A percentile compares a stretch with the other conserved stretches of the same genome.
Conservation (phyloP, 176 grass and related monocot genomes). For the Avena insularis region DNA sequence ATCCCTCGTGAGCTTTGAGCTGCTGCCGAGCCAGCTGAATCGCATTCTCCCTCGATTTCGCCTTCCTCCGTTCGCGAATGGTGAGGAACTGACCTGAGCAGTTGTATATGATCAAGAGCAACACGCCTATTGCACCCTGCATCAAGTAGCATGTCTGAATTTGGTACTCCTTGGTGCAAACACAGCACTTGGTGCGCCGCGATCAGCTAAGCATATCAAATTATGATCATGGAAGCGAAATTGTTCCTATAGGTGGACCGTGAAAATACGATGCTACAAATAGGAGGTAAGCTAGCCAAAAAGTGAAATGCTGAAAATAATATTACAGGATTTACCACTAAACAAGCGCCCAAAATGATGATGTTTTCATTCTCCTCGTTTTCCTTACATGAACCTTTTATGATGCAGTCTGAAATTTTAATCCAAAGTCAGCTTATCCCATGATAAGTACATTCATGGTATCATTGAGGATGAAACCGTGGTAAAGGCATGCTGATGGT, state of each 20-base stretch:
- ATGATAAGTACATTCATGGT: background rate
- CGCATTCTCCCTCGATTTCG: slow-evolving; percentile 75
- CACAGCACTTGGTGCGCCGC: background rate
- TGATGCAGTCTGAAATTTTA: slow-evolving; percentile 71
- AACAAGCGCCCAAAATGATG: slow-evolving; percentile 50
- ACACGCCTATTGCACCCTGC: slow-evolving; percentile 63
- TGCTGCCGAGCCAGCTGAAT: slow-evolving; percentile 72
- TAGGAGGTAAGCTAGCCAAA: background rate
- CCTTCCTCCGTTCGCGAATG: slow-evolving; percentile 69
- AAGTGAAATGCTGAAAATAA: background rate
- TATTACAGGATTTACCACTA: slow-evolving; percentile 59
- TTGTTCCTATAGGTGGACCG: background rate
- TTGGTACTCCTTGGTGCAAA: background rate
- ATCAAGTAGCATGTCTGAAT: slow-evolving; percentile 14
- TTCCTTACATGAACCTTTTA: slow-evolving; percentile 50
- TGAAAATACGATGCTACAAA: background rate
- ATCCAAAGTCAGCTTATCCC: slow-evolving; percentile 11
- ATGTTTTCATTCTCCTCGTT: slow-evolving; percentile 52
- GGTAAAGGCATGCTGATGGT: background rate
- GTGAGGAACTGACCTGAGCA: slow-evolving; percentile 79
- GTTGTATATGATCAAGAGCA: slow-evolving; percentile 86
- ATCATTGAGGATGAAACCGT: background rate
- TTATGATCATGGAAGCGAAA: background rate
- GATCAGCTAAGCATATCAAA: background rate
- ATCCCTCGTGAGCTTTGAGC: slow-evolving; percentile 68